Evolutionary conservation across 2,329 filamentous ascomycete species (phyloP).

Genomic region (Amesomyces nigricolor): DNA sequence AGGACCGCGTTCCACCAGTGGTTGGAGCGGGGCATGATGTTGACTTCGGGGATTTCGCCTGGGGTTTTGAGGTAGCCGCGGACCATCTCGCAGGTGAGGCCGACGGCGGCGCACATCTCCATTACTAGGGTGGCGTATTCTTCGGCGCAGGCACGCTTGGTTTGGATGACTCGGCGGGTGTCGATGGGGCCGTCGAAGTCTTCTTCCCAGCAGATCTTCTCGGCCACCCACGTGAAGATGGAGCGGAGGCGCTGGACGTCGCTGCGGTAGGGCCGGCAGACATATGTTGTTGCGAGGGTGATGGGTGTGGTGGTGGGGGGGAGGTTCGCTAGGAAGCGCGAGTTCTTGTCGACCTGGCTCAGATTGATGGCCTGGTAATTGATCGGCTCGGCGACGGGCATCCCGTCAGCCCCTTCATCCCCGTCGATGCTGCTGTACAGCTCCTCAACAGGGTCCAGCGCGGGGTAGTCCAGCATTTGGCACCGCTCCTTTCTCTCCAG

Average conservation of each 20-base stretch:
- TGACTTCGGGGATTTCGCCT: constrained; percentile 75
- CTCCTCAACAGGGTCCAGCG: constrained; percentile 84
- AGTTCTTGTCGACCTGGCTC: constrained; percentile 88
- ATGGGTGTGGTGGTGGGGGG: constrained; percentile 77
- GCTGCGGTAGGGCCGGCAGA: constrained; percentile 89
- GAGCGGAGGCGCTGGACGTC: constrained; percentile 88
- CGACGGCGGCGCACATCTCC: constrained; percentile 91
- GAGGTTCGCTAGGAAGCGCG: constrained; percentile 78
- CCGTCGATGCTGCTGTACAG: constrained; percentile 80
- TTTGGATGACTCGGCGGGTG: constrained; percentile 75
- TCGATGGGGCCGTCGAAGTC: constrained; percentile 84
- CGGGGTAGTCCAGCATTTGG: constrained; percentile 88
- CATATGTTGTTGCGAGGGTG: constrained; percentile 80
- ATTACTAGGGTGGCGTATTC: constrained; percentile 84
- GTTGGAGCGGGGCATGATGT: constrained; percentile 78
- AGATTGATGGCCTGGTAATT: constrained; percentile 79
- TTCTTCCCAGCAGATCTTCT: constrained; percentile 93
- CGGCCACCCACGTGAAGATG: constrained; percentile 97
- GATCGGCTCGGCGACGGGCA: constrained; percentile 73
- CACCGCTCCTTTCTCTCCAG: constrained; percentile 81
- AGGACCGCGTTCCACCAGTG: constrained; percentile 98
- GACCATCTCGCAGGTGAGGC: constrained; percentile 80
- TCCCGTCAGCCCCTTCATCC: constrained; percentile 80
- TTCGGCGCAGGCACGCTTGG: constrained; percentile 75
- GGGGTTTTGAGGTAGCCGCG: constrained; percentile 87